Conservation (phyloP, 768 basidiomycete species). For the Scleroderma citrinum region DNA sequence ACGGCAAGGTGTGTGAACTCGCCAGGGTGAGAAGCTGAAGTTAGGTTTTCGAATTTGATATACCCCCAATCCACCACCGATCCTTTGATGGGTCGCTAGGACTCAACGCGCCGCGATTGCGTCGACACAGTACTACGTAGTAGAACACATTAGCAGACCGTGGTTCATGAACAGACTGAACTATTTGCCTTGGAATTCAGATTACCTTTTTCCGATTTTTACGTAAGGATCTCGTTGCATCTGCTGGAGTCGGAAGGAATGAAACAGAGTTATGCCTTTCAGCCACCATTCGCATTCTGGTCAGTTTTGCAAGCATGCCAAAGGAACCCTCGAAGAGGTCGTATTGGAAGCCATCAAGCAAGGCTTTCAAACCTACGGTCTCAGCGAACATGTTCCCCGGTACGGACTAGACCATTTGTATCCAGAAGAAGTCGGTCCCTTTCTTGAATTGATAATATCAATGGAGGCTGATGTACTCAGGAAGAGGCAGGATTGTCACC, state of each 20-base stretch:
- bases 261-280: conserved; percentile 42
- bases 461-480: conserved; percentile 34
- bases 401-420: conserved; percentile 80
- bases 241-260: not conserved
- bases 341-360: conserved; percentile 73
- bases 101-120: conserved; percentile 6
- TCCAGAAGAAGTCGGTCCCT: conserved; percentile 79
- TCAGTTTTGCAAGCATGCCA: conserved; percentile 89
- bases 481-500: conserved; percentile 39
- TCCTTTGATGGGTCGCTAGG: conserved; percentile 10
- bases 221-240: too few relatives aligned
- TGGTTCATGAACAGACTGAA: not conserved
- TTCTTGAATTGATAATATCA: conserved; percentile 5
- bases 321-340: conserved; percentile 73
- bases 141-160: not conserved
- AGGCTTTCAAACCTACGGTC: conserved; percentile 76
- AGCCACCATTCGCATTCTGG: conserved; percentile 93
- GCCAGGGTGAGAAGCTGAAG: conserved; percentile 24
- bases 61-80: conserved; percentile 1
- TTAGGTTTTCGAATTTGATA: conserved; percentile 30
- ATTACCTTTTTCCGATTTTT: not conserved
- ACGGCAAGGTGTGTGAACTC: conserved; percentile 16
- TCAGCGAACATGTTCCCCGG: conserved; percentile 92
- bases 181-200: not conserved
- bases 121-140: conserved; percentile 11